Conservation (phyloP, 495 filamentous ascomycete genomes). For the Penicillium pancosmium region DNA sequence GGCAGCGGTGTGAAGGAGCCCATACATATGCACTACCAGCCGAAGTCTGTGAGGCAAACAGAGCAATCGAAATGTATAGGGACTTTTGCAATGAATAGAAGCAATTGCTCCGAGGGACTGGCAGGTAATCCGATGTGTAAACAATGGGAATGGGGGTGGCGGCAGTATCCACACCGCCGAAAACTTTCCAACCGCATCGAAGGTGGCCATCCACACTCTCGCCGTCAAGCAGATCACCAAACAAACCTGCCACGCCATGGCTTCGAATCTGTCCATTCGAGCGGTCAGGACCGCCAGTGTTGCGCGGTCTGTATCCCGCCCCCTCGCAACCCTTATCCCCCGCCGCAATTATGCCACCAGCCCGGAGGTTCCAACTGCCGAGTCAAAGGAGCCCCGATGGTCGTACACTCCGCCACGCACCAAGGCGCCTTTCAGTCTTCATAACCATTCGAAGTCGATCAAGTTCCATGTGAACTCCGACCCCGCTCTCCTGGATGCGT, state of each 20-base stretch:
- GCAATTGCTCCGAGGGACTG: neutral
- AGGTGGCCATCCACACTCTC: conserved; percentile 8
- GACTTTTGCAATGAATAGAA: neutral
- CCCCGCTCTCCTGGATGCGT: conserved; percentile 68
- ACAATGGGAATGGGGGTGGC: neutral
- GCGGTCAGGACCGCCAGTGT: conserved; percentile 40
- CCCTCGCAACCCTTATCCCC: conserved; percentile 19
- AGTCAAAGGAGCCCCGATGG: conserved; percentile 70
- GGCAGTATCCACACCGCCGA: conserved; percentile 35
- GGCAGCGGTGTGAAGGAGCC: conserved; percentile 27
- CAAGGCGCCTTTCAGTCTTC: conserved; percentile 68
- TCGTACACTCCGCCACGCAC: conserved; percentile 75
- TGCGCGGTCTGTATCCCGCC: conserved; percentile 23
- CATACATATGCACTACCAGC: neutral
- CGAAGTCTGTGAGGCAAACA: neutral
- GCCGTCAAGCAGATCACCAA: conserved; percentile 18
- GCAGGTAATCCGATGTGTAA: neutral
- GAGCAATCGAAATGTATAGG: conserved; percentile 12
- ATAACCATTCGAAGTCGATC: conserved; percentile 47
- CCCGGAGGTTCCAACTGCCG: conserved; percentile 30
- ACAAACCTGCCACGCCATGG: conserved; percentile 31
- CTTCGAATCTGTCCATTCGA: conserved; percentile 40
- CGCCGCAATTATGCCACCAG: conserved; percentile 32
- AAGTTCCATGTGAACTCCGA: conserved; percentile 73
- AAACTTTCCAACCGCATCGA: conserved; percentile 29